Base-by-base conservation (phyloP, 331 rosid species). In the Telfairia occidentalis region DNA sequence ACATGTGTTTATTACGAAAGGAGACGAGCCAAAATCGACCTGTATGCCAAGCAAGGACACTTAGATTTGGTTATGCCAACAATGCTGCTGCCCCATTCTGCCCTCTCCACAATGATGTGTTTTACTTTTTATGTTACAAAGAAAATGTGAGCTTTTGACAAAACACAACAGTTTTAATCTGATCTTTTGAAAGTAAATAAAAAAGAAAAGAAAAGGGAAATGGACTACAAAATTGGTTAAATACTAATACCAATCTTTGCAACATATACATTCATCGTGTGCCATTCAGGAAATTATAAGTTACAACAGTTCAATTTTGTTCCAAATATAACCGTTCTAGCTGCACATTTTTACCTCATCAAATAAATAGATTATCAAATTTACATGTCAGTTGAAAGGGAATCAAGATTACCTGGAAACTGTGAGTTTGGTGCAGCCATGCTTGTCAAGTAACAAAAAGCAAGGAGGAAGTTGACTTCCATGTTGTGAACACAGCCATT, bases 351-450 rank as follows among this genome's bases (percentile, higher is more conserved):
- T 54, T 81, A 78, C 65, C 81, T 77, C 77, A 86, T 78, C 73
- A 78, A 66, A 78, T 77, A 77, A 64, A 71, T 67, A 85, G 81
- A 81, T 79, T 79, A 71, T 76, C 81, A 70, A 45, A 66, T 81
- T 65, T 81, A 85, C 85, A 87, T 52, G 86, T 78, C 87, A 86
- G 79, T 75, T 28, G 6, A 21, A 80, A 83, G 79, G 74, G 76
- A 79, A 57, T 59, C 29, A 72, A 43, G 74, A 75, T 50, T 75
- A 50, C 83, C 78, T 54, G 83, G 79, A 55, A 77, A 76, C 79
- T 65, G 79, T 70, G 50, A 70, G 79, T 73, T 75, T 53, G 77
- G 78, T 63, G 82, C 48, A 64, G 71, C 83, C 80, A 83, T 78
- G 50, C 82, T 77, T 78, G 88, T 72, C 85, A 57, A 59, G 73